Evolutionary conservation across 2,329 filamentous ascomycete genomes (phyloP).

Genomic region (Zymoseptoria brevis): DNA sequence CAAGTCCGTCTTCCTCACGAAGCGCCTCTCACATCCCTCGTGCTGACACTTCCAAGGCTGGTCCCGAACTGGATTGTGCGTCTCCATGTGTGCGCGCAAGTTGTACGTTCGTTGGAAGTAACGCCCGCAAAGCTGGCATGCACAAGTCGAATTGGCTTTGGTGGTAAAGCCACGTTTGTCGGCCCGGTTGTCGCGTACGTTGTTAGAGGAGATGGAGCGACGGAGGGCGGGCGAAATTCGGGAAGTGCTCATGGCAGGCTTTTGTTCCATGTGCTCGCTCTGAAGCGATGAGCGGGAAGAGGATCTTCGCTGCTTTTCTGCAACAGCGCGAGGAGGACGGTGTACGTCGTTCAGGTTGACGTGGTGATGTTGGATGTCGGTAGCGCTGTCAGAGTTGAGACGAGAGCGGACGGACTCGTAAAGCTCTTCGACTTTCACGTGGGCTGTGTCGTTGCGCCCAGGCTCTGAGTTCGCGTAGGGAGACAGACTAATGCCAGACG

Average conservation of each 20-base stretch:
- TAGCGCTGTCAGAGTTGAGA: slow-evolving; percentile 5
- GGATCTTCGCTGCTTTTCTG: background rate
- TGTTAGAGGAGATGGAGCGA: background rate
- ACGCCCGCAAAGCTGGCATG: slow-evolving; percentile 67
- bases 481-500: slow-evolving; percentile 18
- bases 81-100: slow-evolving; percentile 78
- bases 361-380: slow-evolving; percentile 3
- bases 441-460: slow-evolving; percentile 8
- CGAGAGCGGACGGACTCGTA: slow-evolving; percentile 1
- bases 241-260: background rate
- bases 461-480: slow-evolving; percentile 19
- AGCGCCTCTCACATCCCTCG: slow-evolving; percentile 61
- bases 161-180: slow-evolving; percentile 31
- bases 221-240: background rate
- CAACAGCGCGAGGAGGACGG: background rate
- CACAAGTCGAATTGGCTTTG: slow-evolving; percentile 61
- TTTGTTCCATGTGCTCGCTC: background rate
- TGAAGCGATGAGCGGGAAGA: background rate
- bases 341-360: slow-evolving; percentile 13
- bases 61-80: slow-evolving; percentile 65
- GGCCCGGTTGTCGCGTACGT: background rate
- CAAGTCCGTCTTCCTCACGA: slow-evolving; percentile 77
- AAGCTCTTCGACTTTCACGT: slow-evolving; percentile 19
- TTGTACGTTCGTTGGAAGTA: slow-evolving; percentile 80
- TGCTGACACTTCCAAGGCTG: slow-evolving; percentile 63